Conservation (phyloP, 2,329 filamentous ascomycete species). For the Berkeleyomyces basicola region DNA sequence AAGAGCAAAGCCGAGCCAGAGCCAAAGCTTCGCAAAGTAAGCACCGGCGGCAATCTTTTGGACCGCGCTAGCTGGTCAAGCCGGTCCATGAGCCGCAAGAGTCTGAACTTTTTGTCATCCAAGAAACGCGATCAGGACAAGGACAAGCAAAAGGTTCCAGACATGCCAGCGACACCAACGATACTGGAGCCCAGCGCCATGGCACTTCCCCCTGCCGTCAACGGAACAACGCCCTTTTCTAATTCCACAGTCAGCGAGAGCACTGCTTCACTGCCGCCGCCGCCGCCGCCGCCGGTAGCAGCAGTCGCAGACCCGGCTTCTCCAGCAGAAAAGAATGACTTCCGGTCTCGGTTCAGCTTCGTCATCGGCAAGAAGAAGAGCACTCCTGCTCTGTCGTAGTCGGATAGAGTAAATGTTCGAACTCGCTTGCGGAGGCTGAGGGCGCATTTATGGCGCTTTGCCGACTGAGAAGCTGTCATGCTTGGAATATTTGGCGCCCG, state of each 20-base stretch:
- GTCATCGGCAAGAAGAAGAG: constrained; percentile 49
- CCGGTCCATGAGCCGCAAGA: constrained; percentile 65
- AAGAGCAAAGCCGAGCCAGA: constrained; percentile 33
- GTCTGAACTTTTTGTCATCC: constrained; percentile 45
- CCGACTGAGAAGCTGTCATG: neutral
- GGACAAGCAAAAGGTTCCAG: neutral
- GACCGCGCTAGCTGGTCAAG: constrained; percentile 53
- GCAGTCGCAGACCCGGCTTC: constrained; percentile 13
- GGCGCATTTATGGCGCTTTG: neutral
- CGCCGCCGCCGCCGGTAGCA: neutral
- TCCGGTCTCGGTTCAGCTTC: constrained; percentile 44
- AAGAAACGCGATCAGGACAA: constrained; percentile 28
- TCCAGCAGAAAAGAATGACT: constrained; percentile 12
- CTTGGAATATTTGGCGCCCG: neutral
- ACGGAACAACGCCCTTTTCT: neutral
- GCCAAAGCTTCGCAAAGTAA: constrained; percentile 16
- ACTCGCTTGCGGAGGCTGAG: neutral
- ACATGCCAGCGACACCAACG: neutral
- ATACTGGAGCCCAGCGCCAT: neutral
- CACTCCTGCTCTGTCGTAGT: constrained; percentile 22
- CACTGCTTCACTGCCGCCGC: neutral
- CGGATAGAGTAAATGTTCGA: constrained; percentile 5
- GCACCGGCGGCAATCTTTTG: constrained; percentile 30
- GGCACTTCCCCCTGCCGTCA: neutral
- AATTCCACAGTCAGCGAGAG: neutral